phyloP scores from a whole-genome alignment of 2,329 filamentous ascomycete genomes.

The Phyllosticta ampelicida region DNA sequence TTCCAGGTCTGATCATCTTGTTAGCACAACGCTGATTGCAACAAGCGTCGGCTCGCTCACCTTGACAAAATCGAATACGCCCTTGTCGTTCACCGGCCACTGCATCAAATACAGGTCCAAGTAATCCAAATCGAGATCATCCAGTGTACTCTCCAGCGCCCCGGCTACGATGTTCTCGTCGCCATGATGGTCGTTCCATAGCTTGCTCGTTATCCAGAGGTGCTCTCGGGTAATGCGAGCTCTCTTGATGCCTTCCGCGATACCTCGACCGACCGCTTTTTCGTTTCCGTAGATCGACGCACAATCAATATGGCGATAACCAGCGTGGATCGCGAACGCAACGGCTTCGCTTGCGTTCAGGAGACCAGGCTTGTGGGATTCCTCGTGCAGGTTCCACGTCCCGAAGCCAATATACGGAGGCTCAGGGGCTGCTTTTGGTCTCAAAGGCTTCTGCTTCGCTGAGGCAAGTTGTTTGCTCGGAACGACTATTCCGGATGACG shows the following conservation, averaged over 20 bases:
- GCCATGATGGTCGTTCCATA: constrained; percentile 23
- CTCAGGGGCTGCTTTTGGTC: background rate
- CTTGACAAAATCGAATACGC: constrained; percentile 8
- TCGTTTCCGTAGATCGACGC: constrained; percentile 35
- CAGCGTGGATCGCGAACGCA: constrained; percentile 32
- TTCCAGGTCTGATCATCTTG: constrained; percentile 49
- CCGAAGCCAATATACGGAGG: constrained; percentile 26
- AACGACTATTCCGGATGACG: background rate
- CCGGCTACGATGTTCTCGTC: constrained; percentile 18
- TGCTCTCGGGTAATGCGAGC: constrained; percentile 24
- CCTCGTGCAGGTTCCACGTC: constrained; percentile 26
- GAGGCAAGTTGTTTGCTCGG: background rate
- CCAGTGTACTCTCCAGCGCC: constrained; percentile 20
- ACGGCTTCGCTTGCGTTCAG: constrained; percentile 26
- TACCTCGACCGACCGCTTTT: constrained; percentile 33
- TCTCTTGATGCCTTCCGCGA: constrained; percentile 25
- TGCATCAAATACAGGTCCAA: constrained; percentile 32
- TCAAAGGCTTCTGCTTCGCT: constrained; percentile 3
- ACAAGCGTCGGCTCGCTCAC: background rate
- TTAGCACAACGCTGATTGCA: background rate
- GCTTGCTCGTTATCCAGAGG: constrained; percentile 30
- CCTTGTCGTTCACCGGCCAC: constrained; percentile 28
- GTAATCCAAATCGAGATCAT: constrained; percentile 29
- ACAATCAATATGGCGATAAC: constrained; percentile 46
- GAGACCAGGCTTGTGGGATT: constrained; percentile 11